Conservation (phyloP, 2,329 filamentous ascomycete species). For the Trichoderma gracile region DNA sequence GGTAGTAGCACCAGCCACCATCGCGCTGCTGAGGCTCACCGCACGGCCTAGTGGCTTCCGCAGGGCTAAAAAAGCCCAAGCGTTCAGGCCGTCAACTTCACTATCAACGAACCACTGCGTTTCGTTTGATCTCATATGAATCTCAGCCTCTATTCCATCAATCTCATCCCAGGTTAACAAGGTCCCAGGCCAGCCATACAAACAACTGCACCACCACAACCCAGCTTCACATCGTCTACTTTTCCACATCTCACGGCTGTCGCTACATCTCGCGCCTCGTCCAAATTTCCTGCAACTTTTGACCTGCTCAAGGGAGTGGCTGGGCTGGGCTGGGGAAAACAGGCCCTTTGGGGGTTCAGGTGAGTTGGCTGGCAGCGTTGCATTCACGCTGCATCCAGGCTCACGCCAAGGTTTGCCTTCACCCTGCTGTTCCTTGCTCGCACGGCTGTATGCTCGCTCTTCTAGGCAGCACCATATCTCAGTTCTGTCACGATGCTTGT, state of each 20-base stretch:
- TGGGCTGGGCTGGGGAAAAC: background rate
- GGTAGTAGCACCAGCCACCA: constrained; percentile 15
- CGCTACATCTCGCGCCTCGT: background rate
- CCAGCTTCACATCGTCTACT: background rate
- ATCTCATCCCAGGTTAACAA: background rate
- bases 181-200: constrained; percentile 1
- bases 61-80: constrained; percentile 8
- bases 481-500: background rate
- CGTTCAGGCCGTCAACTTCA: constrained; percentile 3
- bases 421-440: background rate
- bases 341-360: background rate
- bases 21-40: background rate
- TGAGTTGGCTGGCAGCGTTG: constrained; percentile 7
- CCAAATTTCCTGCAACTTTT: background rate
- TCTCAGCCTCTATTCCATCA: background rate
- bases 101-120: background rate
- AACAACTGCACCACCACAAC: background rate
- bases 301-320: constrained; percentile 7
- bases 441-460: background rate
- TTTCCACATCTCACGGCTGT: background rate
- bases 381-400: background rate
- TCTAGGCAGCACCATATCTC: background rate
- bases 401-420: background rate
- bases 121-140: background rate
- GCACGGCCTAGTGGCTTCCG: constrained; percentile 9